Conservation (phyloP, 768 basidiomycete genomes). For the Vararia minispora region DNA sequence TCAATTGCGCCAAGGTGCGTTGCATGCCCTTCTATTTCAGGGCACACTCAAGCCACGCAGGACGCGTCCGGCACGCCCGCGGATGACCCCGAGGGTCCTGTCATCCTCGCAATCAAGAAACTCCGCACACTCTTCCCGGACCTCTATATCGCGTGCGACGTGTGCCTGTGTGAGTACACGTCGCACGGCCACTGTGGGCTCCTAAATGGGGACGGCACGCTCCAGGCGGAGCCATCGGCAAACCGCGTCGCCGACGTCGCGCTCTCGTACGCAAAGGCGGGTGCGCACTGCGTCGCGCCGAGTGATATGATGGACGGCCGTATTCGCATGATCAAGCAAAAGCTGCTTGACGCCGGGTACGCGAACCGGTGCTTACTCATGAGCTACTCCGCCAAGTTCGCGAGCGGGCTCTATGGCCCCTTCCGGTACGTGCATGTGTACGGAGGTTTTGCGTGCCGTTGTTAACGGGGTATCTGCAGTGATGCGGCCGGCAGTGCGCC, state of each 20-base stretch:
- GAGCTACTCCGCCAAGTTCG: constrained; percentile 98
- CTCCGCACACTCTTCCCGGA: constrained; percentile 69
- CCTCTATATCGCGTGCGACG: constrained; percentile 87
- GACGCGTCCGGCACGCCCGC: constrained; percentile 79
- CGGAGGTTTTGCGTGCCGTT: not conserved
- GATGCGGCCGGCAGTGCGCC: constrained; percentile 98
- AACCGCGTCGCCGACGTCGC: constrained; percentile 89
- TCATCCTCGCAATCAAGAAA: constrained; percentile 83
- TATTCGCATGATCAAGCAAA: constrained; percentile 79
- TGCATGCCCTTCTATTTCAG: not conserved
- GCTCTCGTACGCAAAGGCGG: constrained; percentile 82
- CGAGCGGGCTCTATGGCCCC: constrained; percentile 89
- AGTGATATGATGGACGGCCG: constrained; percentile 99
- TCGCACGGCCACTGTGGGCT: constrained; percentile 95
- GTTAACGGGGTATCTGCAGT: constrained; percentile 27
- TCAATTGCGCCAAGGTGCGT: constrained; percentile 64
- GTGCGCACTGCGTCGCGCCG: constrained; percentile 97
- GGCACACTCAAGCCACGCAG: constrained; percentile 26
- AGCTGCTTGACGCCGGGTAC: constrained; percentile 70
- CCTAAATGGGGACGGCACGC: constrained; percentile 61
- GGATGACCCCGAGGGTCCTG: constrained; percentile 83
- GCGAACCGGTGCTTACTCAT: constrained; percentile 89
- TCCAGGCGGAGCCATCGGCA: constrained; percentile 69
- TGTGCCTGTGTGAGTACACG: constrained; percentile 99
- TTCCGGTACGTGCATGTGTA: constrained; percentile 53